Evolutionary conservation across 169 alveolate genomes (phyloP).

Genomic region (Cryptosporidium baileyi): DNA sequence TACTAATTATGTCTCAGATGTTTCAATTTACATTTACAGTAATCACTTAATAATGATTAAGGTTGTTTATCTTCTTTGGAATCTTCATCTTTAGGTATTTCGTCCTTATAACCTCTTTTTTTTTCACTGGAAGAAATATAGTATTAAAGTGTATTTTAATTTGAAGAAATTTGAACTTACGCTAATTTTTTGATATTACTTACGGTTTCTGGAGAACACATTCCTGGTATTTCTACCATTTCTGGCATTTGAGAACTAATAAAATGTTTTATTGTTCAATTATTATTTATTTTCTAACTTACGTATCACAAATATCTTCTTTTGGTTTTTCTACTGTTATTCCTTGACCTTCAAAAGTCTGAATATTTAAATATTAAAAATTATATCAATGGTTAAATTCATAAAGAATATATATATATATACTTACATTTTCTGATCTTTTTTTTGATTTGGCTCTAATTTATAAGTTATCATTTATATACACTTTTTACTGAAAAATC

Average conservation of each 20-base stretch:
- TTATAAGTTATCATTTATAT: too few relatives aligned
- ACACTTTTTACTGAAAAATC: neutral
- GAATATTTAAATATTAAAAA: neutral
- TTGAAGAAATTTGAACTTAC: neutral
- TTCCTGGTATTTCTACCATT: slow-evolving; percentile 52
- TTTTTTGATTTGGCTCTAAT: slow-evolving; percentile 47
- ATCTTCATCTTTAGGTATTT: too few relatives aligned
- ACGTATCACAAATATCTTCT: slow-evolving; percentile 17
- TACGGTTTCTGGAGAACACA: slow-evolving; percentile 44
- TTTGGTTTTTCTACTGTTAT: neutral
- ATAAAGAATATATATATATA: too few relatives aligned
- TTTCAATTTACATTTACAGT: too few relatives aligned
- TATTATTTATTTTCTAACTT: neutral
- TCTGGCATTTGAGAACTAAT: slow-evolving; percentile 29
- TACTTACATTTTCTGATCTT: slow-evolving; percentile 27
- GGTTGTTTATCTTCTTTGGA: too few relatives aligned
- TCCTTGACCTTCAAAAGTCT: slow-evolving; percentile 69
- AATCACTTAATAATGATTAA: too few relatives aligned
- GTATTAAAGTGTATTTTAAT: neutral
- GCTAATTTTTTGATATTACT: slow-evolving; percentile 29
- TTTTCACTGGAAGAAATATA: neutral
- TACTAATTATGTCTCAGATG: too few relatives aligned
- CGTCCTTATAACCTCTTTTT: slow-evolving; percentile 36
- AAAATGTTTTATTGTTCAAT: neutral
- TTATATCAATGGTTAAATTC: neutral